Conservation (phyloP, 2,329 filamentous ascomycete genomes). For the Trichophyton equinum region DNA sequence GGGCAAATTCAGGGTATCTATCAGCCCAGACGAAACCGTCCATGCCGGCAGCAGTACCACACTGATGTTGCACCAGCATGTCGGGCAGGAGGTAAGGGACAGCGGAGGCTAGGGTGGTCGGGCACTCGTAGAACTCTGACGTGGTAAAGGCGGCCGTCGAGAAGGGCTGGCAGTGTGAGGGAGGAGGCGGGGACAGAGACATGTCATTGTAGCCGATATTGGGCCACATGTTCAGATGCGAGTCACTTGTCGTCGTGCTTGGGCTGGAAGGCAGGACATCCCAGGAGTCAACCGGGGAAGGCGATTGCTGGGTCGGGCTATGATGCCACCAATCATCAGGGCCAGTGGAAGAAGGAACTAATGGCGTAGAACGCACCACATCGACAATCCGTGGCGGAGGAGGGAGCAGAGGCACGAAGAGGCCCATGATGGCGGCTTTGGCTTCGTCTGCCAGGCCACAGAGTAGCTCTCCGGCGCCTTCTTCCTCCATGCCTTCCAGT, state of each 20-base stretch:
- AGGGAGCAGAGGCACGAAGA: constrained; percentile 75
- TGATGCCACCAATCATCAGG: constrained; percentile 65
- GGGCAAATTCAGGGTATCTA: constrained; percentile 67
- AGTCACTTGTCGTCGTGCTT: constrained; percentile 57
- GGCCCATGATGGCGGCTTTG: constrained; percentile 68
- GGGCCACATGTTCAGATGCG: constrained; percentile 62
- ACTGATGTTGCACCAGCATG: constrained; percentile 69
- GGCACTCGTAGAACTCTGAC: constrained; percentile 62
- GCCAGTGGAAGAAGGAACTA: constrained; percentile 70
- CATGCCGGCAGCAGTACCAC: constrained; percentile 65
- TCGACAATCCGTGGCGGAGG: constrained; percentile 82
- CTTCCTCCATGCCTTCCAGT: constrained; percentile 90
- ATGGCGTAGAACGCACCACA: constrained; percentile 70
- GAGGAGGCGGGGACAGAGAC: constrained; percentile 64
- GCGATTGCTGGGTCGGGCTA: constrained; percentile 51
- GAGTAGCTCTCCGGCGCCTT: constrained; percentile 85
- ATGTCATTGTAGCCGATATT: constrained; percentile 56
- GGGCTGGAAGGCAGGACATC: constrained; percentile 82
- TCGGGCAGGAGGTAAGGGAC: constrained; percentile 73
- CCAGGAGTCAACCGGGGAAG: constrained; percentile 75
- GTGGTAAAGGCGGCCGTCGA: constrained; percentile 53
- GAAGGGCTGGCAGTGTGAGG: constrained; percentile 67
- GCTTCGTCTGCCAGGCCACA: constrained; percentile 87
- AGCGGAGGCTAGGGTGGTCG: constrained; percentile 50
- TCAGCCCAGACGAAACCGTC: constrained; percentile 69